Evolutionary conservation across 352 stramenopile species (phyloP), one percentile per base, ranked within the genome.

Genomic region (Globisporangium carolinianum): DNA sequence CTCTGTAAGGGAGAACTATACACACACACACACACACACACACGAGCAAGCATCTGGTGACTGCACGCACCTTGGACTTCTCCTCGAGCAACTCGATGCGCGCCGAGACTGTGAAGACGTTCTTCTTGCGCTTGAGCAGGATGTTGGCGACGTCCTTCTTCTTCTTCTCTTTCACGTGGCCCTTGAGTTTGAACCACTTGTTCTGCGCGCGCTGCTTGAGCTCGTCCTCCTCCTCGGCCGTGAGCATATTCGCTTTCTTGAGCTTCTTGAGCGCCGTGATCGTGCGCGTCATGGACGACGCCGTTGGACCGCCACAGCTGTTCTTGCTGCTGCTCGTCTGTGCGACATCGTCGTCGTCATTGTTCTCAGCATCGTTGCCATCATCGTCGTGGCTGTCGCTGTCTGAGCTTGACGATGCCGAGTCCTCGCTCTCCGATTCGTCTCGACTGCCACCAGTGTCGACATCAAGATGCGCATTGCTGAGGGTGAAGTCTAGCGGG

Each of bases 81-180:
- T 89, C 79, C 32, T 89, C 79, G 0, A 89, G 66, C 12, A 89
- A 60, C 55, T 89, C 79, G 53, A 89, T 86, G 35, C 79, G 69
- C 6, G 78, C 80, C 8, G 79, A 89, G 5, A 89, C 77, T 1
- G 79, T 89, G 52, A 89, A 89, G 4, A 89, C 76, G 17, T 87
- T 89, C 49, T 89, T 89, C 66, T 89, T 89, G 53, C 79, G 79
- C 61, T 86, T 89, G 49, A 89, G 70, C 39, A 87, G 41, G 51
- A 89, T 89, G 46, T 86, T 89, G 5, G 76, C 71, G 11, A 87
- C 67, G 38, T 87, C 77, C 50, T 87, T 87, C 57, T 89, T 89
- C 49, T 86, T 75, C 47, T 89, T 87, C 47, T 89, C 79, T 51
- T 87, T 86, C 37, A 89, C 63, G 62, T 89, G 79, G 10, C 76